Evolutionary conservation across 1,139 yeast genomes (phyloP), one percentile per base, ranked within the genome.

Genomic region (Keqinozyma sinolaborantium): DNA sequence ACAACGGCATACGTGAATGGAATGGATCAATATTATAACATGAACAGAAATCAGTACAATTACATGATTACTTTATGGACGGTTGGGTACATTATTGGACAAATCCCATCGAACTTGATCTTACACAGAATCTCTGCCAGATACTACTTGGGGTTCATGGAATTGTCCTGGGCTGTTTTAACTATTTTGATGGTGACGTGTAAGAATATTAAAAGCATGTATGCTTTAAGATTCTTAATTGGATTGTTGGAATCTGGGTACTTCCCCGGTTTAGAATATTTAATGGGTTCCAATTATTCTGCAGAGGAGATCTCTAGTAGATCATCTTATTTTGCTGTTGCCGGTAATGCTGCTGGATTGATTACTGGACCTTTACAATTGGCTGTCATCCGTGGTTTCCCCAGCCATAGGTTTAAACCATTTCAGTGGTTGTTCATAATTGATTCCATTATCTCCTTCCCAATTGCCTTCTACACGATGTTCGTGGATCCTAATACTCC

Each of bases 1-100:
- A 56, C 68, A 23, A 71, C 74, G 7, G 79, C 84, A 2, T 79
- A 73, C 47, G 79, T 76, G 24, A 73, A 77, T 33, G 83, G 84
- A 13, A 76, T 79, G 83, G 58, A 65, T 35, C 80, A 77, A 39
- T 70, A 70, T 40, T 70, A 71, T 40, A 40, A 51, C 6, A 70
- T 79, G 70, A 51, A 56, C 32, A 64, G 64, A n/a, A 73, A 78
- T 42, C 79, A 79, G 42, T 71, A 68, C 38, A 72, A 77, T 38
- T 68, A 71, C 32, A 56, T 77, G 47, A 57, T 60, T 10, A 70
- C 82, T 0, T 53, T 71, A 19, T 77, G 74, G 69, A 75, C 81
- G 0, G 72, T 74, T 11, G 84, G 83, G 1, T 77, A 77, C 39
- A 70, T 76, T 35, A 53, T 77, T 31, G 81, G 82, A 9, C 81